Conservation (phyloP, 441 rosid species). For the Eutrema salsugineum region DNA sequence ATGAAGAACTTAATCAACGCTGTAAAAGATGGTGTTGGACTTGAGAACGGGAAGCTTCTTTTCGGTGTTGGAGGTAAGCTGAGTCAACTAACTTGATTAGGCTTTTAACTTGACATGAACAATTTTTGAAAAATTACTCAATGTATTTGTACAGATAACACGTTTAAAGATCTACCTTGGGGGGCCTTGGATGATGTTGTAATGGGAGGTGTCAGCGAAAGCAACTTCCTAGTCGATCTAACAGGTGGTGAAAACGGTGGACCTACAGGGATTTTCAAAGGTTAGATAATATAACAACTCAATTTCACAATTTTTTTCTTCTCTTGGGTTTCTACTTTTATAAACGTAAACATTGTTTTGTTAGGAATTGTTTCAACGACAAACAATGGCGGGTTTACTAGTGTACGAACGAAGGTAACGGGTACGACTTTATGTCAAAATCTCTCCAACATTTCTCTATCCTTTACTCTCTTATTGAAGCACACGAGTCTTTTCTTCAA, state of each 20-base stretch:
- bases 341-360: conserved; percentile 6
- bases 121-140: neutral
- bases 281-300: conserved; percentile 30
- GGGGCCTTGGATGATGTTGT: conserved; percentile 96
- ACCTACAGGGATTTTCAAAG: conserved; percentile 75
- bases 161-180: conserved; percentile 78
- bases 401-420: conserved; percentile 77
- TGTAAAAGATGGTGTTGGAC: conserved; percentile 61
- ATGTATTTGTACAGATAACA: conserved; percentile 42
- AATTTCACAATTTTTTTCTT: neutral
- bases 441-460: neutral
- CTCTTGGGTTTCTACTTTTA: neutral
- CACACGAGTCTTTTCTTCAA: neutral
- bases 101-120: neutral
- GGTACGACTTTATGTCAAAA: conserved; percentile 6
- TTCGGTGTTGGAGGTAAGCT: conserved; percentile 69
- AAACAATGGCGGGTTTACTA: conserved; percentile 90
- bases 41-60: conserved; percentile 67
- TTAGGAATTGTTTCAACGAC: conserved; percentile 82
- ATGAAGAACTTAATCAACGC: conserved; percentile 85
- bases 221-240: conserved; percentile 55
- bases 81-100: neutral
- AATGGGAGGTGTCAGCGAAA: conserved; percentile 95
- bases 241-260: conserved; percentile 72
- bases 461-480: neutral